phyloP scores from a whole-genome alignment of 495 filamentous ascomycete genomes.

The Thermochaetoides thermophila region DNA sequence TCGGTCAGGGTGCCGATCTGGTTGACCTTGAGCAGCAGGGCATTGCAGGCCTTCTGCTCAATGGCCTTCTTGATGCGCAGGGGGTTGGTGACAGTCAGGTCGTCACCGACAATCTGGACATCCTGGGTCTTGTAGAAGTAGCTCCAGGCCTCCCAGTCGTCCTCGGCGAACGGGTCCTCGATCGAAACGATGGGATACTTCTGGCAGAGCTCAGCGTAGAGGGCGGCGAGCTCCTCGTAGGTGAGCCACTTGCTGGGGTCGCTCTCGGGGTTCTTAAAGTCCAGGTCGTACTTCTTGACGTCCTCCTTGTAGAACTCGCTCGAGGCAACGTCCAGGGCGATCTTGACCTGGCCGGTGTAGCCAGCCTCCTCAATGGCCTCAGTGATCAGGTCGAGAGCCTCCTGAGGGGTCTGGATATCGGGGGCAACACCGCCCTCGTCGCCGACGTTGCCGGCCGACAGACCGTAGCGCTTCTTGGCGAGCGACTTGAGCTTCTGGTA shows the following conservation, averaged over 20 bases:
- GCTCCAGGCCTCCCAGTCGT: conserved; percentile 95
- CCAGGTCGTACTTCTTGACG: conserved; percentile 96
- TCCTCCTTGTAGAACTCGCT: conserved; percentile 99
- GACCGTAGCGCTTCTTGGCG: conserved; percentile 99
- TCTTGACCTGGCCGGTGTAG: conserved; percentile 88
- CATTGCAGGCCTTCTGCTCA: conserved; percentile 95
- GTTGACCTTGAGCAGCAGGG: conserved; percentile 98
- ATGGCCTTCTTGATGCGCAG: conserved; percentile 99
- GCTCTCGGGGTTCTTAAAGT: conserved; percentile 98
- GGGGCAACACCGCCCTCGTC: conserved; percentile 99
- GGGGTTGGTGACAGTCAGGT: conserved; percentile 94
- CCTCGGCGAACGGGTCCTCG: conserved; percentile 58
- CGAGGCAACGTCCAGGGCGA: conserved; percentile 98
- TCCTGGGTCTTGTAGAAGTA: conserved; percentile 99
- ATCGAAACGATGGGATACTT: conserved; percentile 95
- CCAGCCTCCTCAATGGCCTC: conserved; percentile 87
- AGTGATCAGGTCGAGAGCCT: conserved; percentile 94
- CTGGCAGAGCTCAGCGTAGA: conserved; percentile 73
- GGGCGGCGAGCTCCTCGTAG: conserved; percentile 92
- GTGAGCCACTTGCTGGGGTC: conserved; percentile 94
- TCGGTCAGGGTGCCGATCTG: conserved; percentile 98
- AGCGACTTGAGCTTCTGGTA: conserved; percentile 96
- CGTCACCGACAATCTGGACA: conserved; percentile 95
- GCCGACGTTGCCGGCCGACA: conserved; percentile 96
- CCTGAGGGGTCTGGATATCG: conserved; percentile 91